phyloP scores from a whole-genome alignment of 2,329 filamentous ascomycete species.

The Aspergillus awamori region DNA sequence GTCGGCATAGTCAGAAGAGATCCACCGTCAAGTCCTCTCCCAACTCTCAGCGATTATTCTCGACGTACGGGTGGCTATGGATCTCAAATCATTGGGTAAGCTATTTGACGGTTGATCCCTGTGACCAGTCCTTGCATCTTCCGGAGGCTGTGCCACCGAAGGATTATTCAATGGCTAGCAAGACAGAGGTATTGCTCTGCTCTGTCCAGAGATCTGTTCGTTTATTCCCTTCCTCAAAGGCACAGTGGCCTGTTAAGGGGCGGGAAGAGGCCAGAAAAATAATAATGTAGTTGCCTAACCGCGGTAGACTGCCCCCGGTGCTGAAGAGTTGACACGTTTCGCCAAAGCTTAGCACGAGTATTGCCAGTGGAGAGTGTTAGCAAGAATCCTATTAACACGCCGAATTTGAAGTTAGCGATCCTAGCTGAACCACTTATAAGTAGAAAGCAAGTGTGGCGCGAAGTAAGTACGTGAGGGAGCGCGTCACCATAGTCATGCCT shows the following conservation, averaged over 20 bases:
- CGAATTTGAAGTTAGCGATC: too few species aligned
- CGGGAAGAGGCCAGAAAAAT: neutral
- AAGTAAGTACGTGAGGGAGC: neutral
- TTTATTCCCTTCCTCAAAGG: neutral
- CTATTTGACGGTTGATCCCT: neutral
- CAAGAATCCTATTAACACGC: too few species aligned
- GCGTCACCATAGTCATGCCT: neutral
- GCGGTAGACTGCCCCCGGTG: neutral
- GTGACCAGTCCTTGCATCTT: slow-evolving; percentile 4
- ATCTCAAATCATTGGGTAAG: neutral
- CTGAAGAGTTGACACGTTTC: neutral
- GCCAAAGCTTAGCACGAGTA: neutral
- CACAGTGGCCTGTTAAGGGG: neutral
- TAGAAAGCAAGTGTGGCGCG: neutral
- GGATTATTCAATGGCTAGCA: neutral
- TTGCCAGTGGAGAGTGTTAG: neutral
- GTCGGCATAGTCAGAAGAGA: neutral
- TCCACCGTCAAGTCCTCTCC: neutral
- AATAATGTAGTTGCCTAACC: neutral
- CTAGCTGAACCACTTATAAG: neutral
- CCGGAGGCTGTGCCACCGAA: neutral
- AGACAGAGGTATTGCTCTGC: neutral
- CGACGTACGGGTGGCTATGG: neutral
- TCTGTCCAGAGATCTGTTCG: neutral
- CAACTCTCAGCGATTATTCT: neutral